Conservation (phyloP, 1,284 basidiomycete genomes). For the Ceratobasidium sp. region DNA sequence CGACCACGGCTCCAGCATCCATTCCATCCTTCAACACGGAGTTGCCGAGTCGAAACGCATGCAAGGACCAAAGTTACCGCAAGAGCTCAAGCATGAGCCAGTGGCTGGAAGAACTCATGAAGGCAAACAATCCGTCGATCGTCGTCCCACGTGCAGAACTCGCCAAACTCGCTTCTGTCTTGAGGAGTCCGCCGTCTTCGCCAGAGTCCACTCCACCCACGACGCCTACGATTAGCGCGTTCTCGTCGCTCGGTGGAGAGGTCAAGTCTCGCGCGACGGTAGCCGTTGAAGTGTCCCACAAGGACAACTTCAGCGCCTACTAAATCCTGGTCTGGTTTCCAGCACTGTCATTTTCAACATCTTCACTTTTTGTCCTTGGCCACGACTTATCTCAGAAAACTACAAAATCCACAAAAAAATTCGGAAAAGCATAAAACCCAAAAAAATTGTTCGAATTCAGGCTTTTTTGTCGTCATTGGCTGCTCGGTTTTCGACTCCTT, state of each 20-base stretch:
- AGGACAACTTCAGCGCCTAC: not conserved
- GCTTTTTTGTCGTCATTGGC: too few species aligned
- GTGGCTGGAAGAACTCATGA: not conserved
- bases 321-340: not conserved
- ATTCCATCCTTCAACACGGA: not conserved
- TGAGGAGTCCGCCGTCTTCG: not conserved
- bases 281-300: not conserved
- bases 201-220: conserved; percentile 2
- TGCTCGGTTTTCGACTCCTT: too few species aligned
- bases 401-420: conserved; percentile 1
- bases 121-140: not conserved
- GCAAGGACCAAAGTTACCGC: not conserved
- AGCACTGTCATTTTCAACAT: not conserved
- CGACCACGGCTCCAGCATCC: not conserved
- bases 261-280: not conserved
- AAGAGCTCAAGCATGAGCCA: not conserved
- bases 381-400: not conserved
- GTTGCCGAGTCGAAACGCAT: not conserved
- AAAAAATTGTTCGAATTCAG: not conserved
- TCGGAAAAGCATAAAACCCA: not conserved
- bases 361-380: not conserved
- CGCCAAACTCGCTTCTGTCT: not conserved
- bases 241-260: not conserved
- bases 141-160: not conserved
- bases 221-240: not conserved